A percentile compares a stretch with the other conserved stretches of the same genome.
These are phyloP conservation scores for Ophiosphaerella korrae DNA, from an alignment of 2,329 filamentous ascomycete species.

Conservation along the genomic window DNA sequence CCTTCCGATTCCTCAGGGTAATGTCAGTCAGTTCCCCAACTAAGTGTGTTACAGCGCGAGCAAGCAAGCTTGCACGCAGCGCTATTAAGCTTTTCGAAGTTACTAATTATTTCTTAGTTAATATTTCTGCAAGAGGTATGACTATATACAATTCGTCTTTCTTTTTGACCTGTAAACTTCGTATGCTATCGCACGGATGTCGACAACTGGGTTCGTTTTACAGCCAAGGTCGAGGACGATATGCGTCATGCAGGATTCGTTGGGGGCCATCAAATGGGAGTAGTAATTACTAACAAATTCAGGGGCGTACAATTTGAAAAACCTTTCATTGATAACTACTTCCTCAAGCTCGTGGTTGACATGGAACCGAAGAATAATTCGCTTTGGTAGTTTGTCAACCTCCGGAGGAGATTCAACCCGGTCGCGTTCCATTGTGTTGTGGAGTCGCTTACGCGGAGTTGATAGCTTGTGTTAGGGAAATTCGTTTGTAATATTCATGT, in stretches of 20 bases:
- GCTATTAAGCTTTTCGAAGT: constrained; percentile 6
- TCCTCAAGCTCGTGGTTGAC: no score
- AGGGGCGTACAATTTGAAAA: no score
- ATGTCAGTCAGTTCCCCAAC: constrained; percentile 8
- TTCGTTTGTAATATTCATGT: no score
- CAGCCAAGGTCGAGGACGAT: constrained; percentile 36
- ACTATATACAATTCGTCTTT: constrained; percentile 6
- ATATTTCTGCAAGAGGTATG: not conserved
- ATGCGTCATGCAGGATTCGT: constrained; percentile 34
- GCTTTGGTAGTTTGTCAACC: no score
- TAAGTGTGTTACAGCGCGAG: constrained; percentile 1
- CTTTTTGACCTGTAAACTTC: constrained; percentile 26
- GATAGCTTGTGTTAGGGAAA: no score
- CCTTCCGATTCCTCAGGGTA: constrained; percentile 11
- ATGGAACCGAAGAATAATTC: no score
- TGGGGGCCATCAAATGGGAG: constrained; percentile 14
- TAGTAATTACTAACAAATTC: constrained; percentile 5
- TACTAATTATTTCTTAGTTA: constrained; percentile 6
- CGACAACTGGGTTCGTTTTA: constrained; percentile 33
- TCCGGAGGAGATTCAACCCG: no score
- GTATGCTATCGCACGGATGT: constrained; percentile 29
- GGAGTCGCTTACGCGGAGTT: no score
- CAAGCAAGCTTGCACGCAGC: constrained; percentile 9
- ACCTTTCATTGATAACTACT: no score
- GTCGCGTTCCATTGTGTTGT: no score